Conservation (phyloP, 192 early-diverging fungal genomes). For the Gryganskiella cystojenkinii region DNA sequence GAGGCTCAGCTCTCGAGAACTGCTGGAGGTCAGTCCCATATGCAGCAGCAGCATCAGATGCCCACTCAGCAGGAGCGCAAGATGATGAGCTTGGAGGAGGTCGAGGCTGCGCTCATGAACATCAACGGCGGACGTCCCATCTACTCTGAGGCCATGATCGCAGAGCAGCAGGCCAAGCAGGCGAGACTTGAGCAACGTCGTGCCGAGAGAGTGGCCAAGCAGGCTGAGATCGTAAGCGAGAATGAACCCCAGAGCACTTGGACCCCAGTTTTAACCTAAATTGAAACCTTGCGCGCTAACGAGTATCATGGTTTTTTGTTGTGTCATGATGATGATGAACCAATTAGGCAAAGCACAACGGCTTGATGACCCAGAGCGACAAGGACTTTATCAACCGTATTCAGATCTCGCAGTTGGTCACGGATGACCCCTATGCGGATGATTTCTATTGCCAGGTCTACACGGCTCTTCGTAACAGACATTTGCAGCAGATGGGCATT, state of each 20-base stretch:
- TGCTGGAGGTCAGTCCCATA: slow-evolving; percentile 29
- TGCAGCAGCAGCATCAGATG: no score
- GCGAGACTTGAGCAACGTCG: slow-evolving; percentile 41
- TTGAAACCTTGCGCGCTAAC: background rate
- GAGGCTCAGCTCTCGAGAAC: slow-evolving; percentile 63
- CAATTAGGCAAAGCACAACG: slow-evolving; percentile 86
- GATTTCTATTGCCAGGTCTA: slow-evolving; percentile 98
- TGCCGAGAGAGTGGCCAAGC: slow-evolving; percentile 46
- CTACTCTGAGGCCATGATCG: slow-evolving; percentile 52
- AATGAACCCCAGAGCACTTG: slow-evolving; percentile 28
- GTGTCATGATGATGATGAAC: no score
- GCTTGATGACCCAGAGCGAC: slow-evolving; percentile 93
- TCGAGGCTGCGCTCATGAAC: slow-evolving; percentile 71
- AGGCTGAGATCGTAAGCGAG: slow-evolving; percentile 47
- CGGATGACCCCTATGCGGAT: slow-evolving; percentile 91
- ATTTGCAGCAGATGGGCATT: slow-evolving; percentile 55
- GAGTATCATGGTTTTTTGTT: background rate
- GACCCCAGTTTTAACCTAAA: background rate
- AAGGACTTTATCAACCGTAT: slow-evolving; percentile 95
- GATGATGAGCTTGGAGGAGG: slow-evolving; percentile 75
- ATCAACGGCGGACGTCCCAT: slow-evolving; percentile 54
- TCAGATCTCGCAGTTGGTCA: slow-evolving; percentile 94
- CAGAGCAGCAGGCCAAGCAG: slow-evolving; percentile 37
- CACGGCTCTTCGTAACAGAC: slow-evolving; percentile 73
- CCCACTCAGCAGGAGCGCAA: slow-evolving; percentile 54